Conservation (phyloP, 495 filamentous ascomycete species). For the Penicillium coffeae region DNA sequence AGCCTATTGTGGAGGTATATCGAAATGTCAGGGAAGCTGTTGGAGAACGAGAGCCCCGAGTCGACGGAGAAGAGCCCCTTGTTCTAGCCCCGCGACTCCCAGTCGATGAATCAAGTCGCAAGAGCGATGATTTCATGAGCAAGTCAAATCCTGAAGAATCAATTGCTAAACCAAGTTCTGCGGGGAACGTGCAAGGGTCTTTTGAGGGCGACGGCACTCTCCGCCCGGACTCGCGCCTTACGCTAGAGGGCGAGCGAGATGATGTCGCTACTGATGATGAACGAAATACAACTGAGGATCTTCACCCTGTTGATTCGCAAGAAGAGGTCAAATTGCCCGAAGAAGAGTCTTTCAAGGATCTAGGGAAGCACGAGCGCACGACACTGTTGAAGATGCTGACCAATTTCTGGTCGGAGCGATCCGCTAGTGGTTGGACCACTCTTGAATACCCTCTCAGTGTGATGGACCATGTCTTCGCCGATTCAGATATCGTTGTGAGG, state of each 20-base stretch:
- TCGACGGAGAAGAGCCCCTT: slow-evolving; percentile 54
- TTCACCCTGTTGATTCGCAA: slow-evolving; percentile 61
- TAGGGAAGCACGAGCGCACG: slow-evolving; percentile 86
- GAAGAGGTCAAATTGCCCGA: slow-evolving; percentile 56
- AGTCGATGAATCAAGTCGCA: slow-evolving; percentile 24
- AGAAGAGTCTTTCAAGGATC: slow-evolving; percentile 59
- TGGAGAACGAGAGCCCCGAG: slow-evolving; percentile 71
- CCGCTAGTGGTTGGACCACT: slow-evolving; percentile 90
- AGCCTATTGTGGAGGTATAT: slow-evolving; percentile 94
- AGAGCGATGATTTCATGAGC: slow-evolving; percentile 26
- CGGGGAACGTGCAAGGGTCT: slow-evolving; percentile 33
- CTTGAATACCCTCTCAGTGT: slow-evolving; percentile 88
- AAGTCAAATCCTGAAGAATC: slow-evolving; percentile 18
- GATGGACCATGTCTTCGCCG: slow-evolving; percentile 90
- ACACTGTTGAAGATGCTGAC: slow-evolving; percentile 92
- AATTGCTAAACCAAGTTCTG: slow-evolving; percentile 11
- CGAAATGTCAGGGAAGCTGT: slow-evolving; percentile 89
- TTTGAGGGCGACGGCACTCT: slow-evolving; percentile 48
- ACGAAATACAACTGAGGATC: slow-evolving; percentile 57
- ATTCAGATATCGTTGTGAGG: slow-evolving; percentile 95
- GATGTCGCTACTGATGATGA: slow-evolving; percentile 65
- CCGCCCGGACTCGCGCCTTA: slow-evolving; percentile 49
- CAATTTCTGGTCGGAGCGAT: slow-evolving; percentile 97
- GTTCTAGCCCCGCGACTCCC: slow-evolving; percentile 25
- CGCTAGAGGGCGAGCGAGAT: slow-evolving; percentile 66